Evolutionary conservation across 2,329 filamentous ascomycete species (phyloP).

Genomic region (Cladorrhinum sp.): DNA sequence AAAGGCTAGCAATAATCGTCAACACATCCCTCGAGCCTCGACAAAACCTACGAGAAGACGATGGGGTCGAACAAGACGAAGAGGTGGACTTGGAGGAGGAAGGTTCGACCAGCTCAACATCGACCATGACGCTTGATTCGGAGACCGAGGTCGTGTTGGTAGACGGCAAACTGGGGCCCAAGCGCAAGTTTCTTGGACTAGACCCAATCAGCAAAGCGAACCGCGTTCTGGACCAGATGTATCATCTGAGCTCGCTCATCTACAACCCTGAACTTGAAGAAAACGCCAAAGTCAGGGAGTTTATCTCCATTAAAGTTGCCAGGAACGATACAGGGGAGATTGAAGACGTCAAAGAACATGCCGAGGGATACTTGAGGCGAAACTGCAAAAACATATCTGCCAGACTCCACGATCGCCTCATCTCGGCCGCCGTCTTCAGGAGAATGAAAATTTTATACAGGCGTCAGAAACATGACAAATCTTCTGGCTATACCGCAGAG

Average conservation of each 20-base stretch:
- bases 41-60: background rate
- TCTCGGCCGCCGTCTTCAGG: background rate
- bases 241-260: background rate
- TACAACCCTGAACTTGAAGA: background rate
- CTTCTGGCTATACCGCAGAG: too few species aligned
- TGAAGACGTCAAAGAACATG: background rate
- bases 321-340: background rate
- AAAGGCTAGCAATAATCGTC: background rate
- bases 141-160: background rate
- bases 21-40: background rate
- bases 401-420: background rate
- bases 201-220: background rate
- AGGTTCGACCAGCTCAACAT: background rate
- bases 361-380: background rate
- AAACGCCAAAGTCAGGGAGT: background rate
- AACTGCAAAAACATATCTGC: background rate
- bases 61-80: background rate
- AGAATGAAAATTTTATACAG: background rate
- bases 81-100: too few species aligned
- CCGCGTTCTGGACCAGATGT: background rate
- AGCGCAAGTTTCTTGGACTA: background rate
- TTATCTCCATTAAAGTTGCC: background rate
- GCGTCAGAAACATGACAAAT: background rate
- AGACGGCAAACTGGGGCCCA: background rate
- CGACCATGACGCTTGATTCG: background rate